Percentiles rank a stretch among this genome's conserved stretches.
Conservation (phyloP, 2,329 filamentous ascomycete genomes). For the Orbilia brochopaga region DNA sequence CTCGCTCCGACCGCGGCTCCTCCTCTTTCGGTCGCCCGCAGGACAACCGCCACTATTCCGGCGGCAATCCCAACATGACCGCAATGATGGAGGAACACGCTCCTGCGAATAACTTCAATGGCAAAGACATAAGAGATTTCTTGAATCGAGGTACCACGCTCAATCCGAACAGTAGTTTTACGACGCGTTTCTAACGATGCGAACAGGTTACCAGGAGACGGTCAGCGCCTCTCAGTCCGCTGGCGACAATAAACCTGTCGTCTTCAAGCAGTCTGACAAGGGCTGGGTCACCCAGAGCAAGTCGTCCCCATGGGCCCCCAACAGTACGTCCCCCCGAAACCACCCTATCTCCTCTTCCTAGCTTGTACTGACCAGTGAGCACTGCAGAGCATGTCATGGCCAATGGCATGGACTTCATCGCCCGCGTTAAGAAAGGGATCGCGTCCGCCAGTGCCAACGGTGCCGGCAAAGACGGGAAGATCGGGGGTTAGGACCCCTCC, state of each 20-base stretch:
- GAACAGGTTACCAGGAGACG: conserved; percentile 31
- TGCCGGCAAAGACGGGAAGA: conserved; percentile 37
- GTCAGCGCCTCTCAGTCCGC: conserved; percentile 23
- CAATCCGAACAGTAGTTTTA: not conserved
- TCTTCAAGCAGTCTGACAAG: conserved; percentile 42
- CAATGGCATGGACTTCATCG: conserved; percentile 37
- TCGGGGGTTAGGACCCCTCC: conserved; percentile 30
- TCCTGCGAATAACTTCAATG: conserved; percentile 45
- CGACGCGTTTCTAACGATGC: not conserved
- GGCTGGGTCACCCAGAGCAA: conserved; percentile 50
- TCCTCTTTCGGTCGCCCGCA: conserved; percentile 31
- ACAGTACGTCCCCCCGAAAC: conserved; percentile 15
- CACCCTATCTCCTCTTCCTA: not conserved
- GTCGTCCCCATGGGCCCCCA: conserved; percentile 38
- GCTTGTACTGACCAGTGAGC: not conserved
- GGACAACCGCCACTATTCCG: conserved; percentile 39
- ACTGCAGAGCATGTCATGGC: conserved; percentile 41
- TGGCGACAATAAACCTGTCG: conserved; percentile 35
- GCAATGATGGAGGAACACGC: conserved; percentile 37
- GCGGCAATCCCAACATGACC: conserved; percentile 28
- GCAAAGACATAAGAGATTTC: conserved; percentile 35
- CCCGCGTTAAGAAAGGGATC: conserved; percentile 35
- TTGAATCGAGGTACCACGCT: conserved; percentile 20
- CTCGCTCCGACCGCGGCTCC: conserved; percentile 34
- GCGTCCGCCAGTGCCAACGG: conserved; percentile 23